These are phyloP conservation scores for Wickerhamomyces chambardii DNA, from an alignment of 805 yeast genomes.

Conservation along the genomic window DNA sequence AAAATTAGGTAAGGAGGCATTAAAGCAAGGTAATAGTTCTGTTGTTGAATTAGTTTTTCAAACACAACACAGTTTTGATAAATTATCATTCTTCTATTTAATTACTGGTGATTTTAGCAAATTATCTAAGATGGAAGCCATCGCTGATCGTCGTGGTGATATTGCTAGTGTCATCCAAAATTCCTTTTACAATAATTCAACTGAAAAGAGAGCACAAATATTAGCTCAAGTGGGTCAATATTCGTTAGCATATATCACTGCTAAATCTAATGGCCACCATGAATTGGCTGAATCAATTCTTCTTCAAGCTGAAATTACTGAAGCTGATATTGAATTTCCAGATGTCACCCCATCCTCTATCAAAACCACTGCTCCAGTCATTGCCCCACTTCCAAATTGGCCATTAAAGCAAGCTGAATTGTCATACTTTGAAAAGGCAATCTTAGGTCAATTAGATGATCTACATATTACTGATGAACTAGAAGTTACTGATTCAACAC, in stretches of 20 bases:
- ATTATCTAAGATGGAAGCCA: constrained; percentile 74
- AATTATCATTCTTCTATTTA: constrained; percentile 81
- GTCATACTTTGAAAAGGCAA: constrained; percentile 80
- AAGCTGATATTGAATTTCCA: constrained; percentile 58
- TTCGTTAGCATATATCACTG: constrained; percentile 89
- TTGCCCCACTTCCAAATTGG: constrained; percentile 54
- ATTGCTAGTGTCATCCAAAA: constrained; percentile 74
- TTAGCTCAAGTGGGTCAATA: constrained; percentile 71
- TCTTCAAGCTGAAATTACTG: constrained; percentile 58
- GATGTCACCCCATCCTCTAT: constrained; percentile 30
- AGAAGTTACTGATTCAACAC: constrained; percentile 13
- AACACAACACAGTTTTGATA: constrained; percentile 78
- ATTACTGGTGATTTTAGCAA: constrained; percentile 74
- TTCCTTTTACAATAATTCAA: constrained; percentile 66
- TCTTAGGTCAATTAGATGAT: constrained; percentile 69
- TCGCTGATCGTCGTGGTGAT: constrained; percentile 86
- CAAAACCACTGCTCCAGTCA: constrained; percentile 37
- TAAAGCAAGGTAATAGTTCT: constrained; percentile 80
- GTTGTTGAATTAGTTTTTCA: constrained; percentile 85
- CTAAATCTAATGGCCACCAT: constrained; percentile 75
- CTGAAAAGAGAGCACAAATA: constrained; percentile 64
- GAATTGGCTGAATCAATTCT: constrained; percentile 68
- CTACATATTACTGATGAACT: constrained; percentile 39
- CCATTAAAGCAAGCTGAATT: constrained; percentile 66
- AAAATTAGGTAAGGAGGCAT: constrained; percentile 75